Evolutionary conservation across 306 rosid species (phyloP), one percentile per base, ranked within the genome.

Genomic region (Sindora glabra): DNA sequence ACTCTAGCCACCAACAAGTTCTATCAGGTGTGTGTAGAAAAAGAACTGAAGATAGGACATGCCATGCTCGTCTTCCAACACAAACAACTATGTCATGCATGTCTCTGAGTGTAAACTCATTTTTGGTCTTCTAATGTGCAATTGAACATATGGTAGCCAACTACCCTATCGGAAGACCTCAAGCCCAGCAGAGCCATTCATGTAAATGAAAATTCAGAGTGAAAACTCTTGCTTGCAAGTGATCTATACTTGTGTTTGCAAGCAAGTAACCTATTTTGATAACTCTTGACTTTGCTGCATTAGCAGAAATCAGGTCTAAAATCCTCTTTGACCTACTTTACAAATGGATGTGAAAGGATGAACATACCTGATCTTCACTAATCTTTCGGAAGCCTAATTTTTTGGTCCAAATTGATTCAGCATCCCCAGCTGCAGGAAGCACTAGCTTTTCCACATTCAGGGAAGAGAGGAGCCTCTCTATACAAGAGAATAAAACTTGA

Each of bases 381-480:
- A 89, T 86, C 80, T 84, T 89, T 49, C 41, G 74, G 70, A 94
- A 94, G 57, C 99, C 99, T 59, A 94, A 71, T 64, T 94, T 94
- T 58, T 79, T 89, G 1, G 95, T 94, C 99, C 99, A 94, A 57
- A 94, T 86, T 55, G 99, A 94, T 76, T 94, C 97, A 0, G 97
- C 99, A 37, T 86, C 97, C 77, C 87, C 99, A 3, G 99, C 99
- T 3, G 99, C 99, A 65, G 99, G 99, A 33, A 94, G 97, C 55
- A 94, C 99, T 63, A 94, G 65, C 72, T 86, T 94, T 82, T 86
- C 89, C 40, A 94, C 97, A 15, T 84, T 79, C 77, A 94, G 75
- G 79, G 95, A 83, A 58, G 61, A 51, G 40, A 94, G 77, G 72
- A 94, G 63, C 73, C 76, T 81, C 85, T 94, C 95, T 70, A 94